Percentiles rank a stretch among this genome's conserved stretches.
Conservation (phyloP, 2,329 filamentous ascomycete species). For the Nemania sp. region DNA sequence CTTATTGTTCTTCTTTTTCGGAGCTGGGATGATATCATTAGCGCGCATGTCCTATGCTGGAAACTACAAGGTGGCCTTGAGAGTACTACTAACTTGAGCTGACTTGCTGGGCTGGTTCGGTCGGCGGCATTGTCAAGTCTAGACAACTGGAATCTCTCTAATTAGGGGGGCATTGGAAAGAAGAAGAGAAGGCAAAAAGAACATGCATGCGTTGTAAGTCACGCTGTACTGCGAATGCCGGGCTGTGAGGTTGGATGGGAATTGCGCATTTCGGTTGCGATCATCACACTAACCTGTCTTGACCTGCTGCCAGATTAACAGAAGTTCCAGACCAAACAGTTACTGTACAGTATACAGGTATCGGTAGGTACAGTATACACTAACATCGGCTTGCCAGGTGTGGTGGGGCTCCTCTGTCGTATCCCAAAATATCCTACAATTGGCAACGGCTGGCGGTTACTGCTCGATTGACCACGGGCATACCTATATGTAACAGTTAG, state of each 20-base stretch:
- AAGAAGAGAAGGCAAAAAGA: neutral
- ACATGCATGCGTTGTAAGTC: constrained; percentile 18
- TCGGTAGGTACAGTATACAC: constrained; percentile 24
- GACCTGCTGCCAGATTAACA: constrained; percentile 36
- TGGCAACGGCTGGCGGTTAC: constrained; percentile 27
- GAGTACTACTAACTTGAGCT: constrained; percentile 45
- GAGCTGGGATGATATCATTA: constrained; percentile 51
- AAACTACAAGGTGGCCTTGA: constrained; percentile 32
- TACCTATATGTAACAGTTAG: no score
- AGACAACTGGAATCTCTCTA: constrained; percentile 11
- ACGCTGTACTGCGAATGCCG: constrained; percentile 41
- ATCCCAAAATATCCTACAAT: neutral
- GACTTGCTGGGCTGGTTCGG: constrained; percentile 48
- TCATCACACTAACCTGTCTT: constrained; percentile 26
- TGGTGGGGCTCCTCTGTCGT: constrained; percentile 30
- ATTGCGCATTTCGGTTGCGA: constrained; percentile 37
- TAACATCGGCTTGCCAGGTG: constrained; percentile 16
- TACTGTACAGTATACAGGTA: constrained; percentile 8
- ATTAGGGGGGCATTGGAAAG: constrained; percentile 32
- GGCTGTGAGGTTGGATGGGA: constrained; percentile 37
- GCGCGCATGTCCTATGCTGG: constrained; percentile 32
- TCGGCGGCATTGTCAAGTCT: constrained; percentile 50
- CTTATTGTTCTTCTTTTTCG: constrained; percentile 69
- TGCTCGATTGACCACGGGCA: no score
- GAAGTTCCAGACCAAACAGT: constrained; percentile 24